phyloP scores from a whole-genome alignment of 2,329 filamentous ascomycete species.

The Capronia americana region DNA sequence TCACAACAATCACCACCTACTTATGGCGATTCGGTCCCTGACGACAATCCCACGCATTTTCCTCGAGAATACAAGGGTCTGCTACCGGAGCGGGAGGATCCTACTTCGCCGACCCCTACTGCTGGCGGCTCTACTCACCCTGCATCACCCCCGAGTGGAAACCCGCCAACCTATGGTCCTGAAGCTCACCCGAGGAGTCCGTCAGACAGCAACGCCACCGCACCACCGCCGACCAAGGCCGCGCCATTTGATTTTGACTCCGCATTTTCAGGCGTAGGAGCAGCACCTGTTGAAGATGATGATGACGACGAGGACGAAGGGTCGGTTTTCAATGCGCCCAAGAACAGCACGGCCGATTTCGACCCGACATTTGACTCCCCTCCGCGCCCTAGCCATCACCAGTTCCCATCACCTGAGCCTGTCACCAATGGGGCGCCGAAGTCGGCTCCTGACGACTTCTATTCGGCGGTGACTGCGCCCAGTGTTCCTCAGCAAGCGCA shows the following conservation, averaged over 20 bases:
- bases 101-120: slow-evolving; percentile 48
- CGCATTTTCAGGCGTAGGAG: slow-evolving; percentile 53
- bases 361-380: slow-evolving; percentile 56
- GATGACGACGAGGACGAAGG: slow-evolving; percentile 53
- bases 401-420: slow-evolving; percentile 33
- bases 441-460: slow-evolving; percentile 54
- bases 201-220: slow-evolving; percentile 40
- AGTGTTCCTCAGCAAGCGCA: slow-evolving; percentile 45
- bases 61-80: slow-evolving; percentile 50
- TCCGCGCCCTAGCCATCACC: slow-evolving; percentile 42
- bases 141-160: slow-evolving; percentile 24
- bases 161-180: slow-evolving; percentile 38
- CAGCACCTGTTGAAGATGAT: slow-evolving; percentile 53
- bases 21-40: slow-evolving; percentile 43
- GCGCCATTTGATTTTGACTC: slow-evolving; percentile 54
- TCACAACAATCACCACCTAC: slow-evolving; percentile 61
- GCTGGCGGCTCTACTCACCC: slow-evolving; percentile 42
- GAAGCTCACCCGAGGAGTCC: slow-evolving; percentile 39
- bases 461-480: slow-evolving; percentile 44
- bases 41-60: slow-evolving; percentile 47
- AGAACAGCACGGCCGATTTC: slow-evolving; percentile 47
- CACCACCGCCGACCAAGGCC: slow-evolving; percentile 43
- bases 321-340: slow-evolving; percentile 62
- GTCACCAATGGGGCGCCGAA: slow-evolving; percentile 35
- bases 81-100: slow-evolving; percentile 49